Evolutionary conservation across 2,329 filamentous ascomycete genomes (phyloP).

Genomic region (Tolypocladium guangdongense): DNA sequence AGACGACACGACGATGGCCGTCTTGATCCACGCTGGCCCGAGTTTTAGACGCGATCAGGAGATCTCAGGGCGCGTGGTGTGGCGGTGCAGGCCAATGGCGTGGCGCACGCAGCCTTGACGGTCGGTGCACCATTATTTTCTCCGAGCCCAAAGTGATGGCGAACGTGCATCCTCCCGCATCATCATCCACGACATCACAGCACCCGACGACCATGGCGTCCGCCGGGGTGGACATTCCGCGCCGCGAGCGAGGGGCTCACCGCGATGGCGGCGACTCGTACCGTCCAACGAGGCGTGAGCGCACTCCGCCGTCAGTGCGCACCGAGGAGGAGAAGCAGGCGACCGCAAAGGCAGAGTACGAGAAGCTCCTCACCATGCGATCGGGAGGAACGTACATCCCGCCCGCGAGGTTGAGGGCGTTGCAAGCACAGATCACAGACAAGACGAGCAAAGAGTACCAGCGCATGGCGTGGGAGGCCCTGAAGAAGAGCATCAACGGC

Average conservation of each 20-base stretch:
- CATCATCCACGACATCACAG: not conserved
- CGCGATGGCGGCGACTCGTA: conserved; percentile 41
- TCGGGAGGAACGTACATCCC: conserved; percentile 96
- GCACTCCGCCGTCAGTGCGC: conserved; percentile 27
- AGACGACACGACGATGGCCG: not conserved
- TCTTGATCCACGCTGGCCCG: conserved; percentile 6
- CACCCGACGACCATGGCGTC: conserved; percentile 29
- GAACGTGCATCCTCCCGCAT: not conserved
- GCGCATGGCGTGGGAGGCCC: conserved; percentile 96
- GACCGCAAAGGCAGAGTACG: conserved; percentile 82
- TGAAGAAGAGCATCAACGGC: conserved; percentile 98
- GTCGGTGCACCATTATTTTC: conserved; percentile 15
- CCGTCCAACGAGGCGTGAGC: conserved; percentile 27
- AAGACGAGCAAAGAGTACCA: conserved; percentile 95
- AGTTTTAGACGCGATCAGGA: conserved; percentile 3
- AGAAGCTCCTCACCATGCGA: conserved; percentile 83
- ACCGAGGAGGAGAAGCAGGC: conserved; percentile 80
- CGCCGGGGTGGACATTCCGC: conserved; percentile 30
- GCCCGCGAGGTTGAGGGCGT: conserved; percentile 75
- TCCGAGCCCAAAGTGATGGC: not conserved
- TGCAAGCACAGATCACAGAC: conserved; percentile 95
- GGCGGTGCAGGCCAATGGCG: not conserved
- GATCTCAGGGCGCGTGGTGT: not conserved
- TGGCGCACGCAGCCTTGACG: conserved; percentile 1
- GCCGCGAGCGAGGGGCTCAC: conserved; percentile 11